Conservation (phyloP, 768 basidiomycete species). For the Tulasnella sp. region DNA sequence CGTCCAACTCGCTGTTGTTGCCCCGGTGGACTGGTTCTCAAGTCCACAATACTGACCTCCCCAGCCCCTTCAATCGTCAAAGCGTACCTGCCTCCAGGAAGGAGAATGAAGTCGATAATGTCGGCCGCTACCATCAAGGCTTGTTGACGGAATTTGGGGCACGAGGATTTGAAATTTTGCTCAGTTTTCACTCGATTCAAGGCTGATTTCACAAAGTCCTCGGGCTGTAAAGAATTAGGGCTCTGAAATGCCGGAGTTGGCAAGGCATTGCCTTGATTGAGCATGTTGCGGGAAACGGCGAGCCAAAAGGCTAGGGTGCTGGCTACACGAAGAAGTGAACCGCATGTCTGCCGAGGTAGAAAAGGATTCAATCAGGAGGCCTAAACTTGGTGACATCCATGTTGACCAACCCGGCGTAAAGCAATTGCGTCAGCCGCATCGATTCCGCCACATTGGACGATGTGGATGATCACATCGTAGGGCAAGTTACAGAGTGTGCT, state of each 20-base stretch:
- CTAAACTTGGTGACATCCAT: background rate
- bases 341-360: background rate
- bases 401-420: background rate
- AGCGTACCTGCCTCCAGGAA: slow-evolving; percentile 14
- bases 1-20: background rate
- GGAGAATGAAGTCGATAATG: slow-evolving; percentile 2
- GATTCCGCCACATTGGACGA: background rate
- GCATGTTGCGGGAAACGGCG: background rate
- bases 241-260: background rate
- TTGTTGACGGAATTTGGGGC: background rate
- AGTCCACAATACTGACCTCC: background rate
- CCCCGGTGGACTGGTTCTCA: background rate
- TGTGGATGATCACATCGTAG: background rate
- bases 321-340: background rate
- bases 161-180: background rate
- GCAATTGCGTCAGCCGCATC: background rate
- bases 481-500: background rate
- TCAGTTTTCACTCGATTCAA: background rate
- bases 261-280: background rate
- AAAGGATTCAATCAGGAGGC: background rate
- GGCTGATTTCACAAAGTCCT: background rate
- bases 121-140: background rate
- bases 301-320: background rate
- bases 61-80: slow-evolving; percentile 8
- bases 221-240: background rate